These are phyloP conservation scores for Lanmaoa pseudosensibilis DNA, from an alignment of 768 basidiomycete species.

Conservation along the genomic window DNA sequence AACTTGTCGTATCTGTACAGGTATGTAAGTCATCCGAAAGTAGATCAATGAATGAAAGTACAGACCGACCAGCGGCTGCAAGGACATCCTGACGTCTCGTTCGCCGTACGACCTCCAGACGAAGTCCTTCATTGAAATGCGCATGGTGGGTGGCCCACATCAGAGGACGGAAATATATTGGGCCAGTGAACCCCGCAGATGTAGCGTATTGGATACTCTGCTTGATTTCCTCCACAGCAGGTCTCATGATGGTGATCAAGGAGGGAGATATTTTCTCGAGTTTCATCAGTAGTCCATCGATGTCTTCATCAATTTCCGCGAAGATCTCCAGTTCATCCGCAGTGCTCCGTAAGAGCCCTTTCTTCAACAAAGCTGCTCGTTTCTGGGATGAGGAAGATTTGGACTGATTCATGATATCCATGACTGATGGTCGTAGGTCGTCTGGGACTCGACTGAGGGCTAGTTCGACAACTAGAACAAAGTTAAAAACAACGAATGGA, in stretches of 20 bases:
- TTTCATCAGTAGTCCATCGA: constrained; percentile 53
- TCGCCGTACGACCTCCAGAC: constrained; percentile 71
- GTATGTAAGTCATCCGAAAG: neutral
- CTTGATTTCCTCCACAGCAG: constrained; percentile 61
- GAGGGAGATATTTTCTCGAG: constrained; percentile 62
- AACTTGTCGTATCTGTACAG: constrained; percentile 66
- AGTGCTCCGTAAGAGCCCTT: constrained; percentile 62
- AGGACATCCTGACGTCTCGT: constrained; percentile 69
- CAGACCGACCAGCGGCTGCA: constrained; percentile 79
- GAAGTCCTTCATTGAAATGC: constrained; percentile 71
- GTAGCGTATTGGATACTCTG: constrained; percentile 58
- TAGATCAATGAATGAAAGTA: neutral
- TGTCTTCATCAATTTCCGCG: constrained; percentile 61
- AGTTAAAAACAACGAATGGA: neutral
- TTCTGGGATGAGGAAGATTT: constrained; percentile 71
- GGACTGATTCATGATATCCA: constrained; percentile 63
- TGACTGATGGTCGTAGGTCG: constrained; percentile 52
- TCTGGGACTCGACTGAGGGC: constrained; percentile 61
- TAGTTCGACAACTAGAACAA: constrained; percentile 59
- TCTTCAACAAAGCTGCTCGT: constrained; percentile 65
- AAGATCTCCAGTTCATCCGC: constrained; percentile 76
- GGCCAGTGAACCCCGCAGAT: constrained; percentile 61
- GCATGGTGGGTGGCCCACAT: constrained; percentile 67
- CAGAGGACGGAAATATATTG: constrained; percentile 67
- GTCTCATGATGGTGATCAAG: constrained; percentile 47